These are phyloP conservation scores for Fusarium nisikadoi DNA, from an alignment of 2,329 filamentous ascomycete genomes.

Conservation along the genomic window DNA sequence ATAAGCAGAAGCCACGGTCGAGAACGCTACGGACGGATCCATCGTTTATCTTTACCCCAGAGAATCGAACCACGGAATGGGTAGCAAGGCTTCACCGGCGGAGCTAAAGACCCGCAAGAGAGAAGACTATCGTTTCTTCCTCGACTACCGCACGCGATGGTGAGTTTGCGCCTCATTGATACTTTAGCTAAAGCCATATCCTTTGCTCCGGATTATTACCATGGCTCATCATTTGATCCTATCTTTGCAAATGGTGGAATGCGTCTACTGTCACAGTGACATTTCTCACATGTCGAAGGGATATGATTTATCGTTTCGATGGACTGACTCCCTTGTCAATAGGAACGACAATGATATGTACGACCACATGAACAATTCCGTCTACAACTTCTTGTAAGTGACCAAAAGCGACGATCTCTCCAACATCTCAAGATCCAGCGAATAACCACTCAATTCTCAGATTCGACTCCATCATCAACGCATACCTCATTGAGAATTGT, in stretches of 20 bases:
- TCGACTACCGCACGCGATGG: conserved; percentile 91
- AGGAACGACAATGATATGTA: conserved; percentile 98
- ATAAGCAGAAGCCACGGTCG: conserved; percentile 4
- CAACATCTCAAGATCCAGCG: background rate
- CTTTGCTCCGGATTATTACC: background rate
- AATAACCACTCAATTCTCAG: conserved; percentile 49
- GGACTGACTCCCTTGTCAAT: conserved; percentile 29
- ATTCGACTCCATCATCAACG: conserved; percentile 91
- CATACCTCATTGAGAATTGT: conserved; percentile 85
- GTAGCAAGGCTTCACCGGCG: conserved; percentile 28
- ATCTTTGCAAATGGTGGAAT: conserved; percentile 13
- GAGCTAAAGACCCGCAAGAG: conserved; percentile 71
- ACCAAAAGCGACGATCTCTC: background rate
- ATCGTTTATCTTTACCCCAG: background rate
- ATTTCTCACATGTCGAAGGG: conserved; percentile 1
- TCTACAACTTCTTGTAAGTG: conserved; percentile 80
- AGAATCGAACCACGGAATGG: conserved; percentile 22
- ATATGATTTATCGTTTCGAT: conserved; percentile 12
- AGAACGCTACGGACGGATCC: conserved; percentile 6
- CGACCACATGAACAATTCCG: conserved; percentile 89
- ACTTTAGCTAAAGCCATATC: background rate
- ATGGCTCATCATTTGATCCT: background rate
- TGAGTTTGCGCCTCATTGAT: conserved; percentile 50
- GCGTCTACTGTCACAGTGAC: conserved; percentile 2
- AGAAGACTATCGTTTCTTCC: conserved; percentile 78